Evolutionary conservation across 2,329 filamentous ascomycete genomes (phyloP).

Genomic region (Colletotrichum sojae): DNA sequence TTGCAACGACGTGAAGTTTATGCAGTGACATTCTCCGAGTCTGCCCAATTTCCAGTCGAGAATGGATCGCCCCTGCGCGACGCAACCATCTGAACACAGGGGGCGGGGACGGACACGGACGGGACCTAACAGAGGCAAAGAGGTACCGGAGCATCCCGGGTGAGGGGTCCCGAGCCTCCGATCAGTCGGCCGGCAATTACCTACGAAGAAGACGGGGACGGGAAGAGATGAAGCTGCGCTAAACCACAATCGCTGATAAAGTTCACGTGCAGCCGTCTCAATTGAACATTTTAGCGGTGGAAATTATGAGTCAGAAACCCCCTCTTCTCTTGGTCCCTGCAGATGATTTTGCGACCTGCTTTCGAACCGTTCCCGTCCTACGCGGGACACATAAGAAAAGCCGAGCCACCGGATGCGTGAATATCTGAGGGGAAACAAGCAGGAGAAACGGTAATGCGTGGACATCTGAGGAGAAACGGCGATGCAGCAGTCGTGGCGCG

Average conservation of each 20-base stretch:
- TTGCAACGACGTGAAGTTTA: background rate
- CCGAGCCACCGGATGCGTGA: background rate
- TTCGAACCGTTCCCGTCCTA: too few species aligned
- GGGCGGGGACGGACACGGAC: background rate
- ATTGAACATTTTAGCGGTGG: too few species aligned
- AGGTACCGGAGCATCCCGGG: conserved; percentile 10
- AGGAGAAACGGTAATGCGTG: conserved; percentile 3
- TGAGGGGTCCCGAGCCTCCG: background rate
- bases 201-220: background rate
- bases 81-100: conserved; percentile 2
- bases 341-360: too few species aligned
- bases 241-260: background rate
- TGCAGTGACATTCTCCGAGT: background rate
- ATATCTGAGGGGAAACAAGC: background rate
- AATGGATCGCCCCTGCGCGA: conserved; percentile 1
- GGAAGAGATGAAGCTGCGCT: background rate
- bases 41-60: conserved; percentile 6
- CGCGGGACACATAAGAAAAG: background rate
- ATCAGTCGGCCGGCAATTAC: background rate
- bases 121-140: too few species aligned
- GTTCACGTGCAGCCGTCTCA: background rate
- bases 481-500: conserved; percentile 17
- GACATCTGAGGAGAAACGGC: background rate
- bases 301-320: too few species aligned
- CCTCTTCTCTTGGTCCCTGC: too few species aligned